Evolutionary conservation across 495 filamentous ascomycete genomes (phyloP).

Genomic region (Annulohypoxylon maeteangense): DNA sequence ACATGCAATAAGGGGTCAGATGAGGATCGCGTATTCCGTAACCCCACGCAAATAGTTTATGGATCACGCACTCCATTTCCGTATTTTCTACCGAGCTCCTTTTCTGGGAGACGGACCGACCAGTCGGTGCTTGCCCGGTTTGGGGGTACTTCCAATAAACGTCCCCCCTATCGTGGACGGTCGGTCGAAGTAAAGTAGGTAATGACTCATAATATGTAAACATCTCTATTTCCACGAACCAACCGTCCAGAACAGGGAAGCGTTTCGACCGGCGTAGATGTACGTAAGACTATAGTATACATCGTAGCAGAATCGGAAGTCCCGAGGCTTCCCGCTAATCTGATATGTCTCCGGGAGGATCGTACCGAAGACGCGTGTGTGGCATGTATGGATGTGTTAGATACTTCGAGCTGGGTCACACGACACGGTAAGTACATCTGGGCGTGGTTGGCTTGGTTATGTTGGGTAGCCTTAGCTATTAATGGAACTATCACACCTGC

Average conservation of each 20-base stretch:
- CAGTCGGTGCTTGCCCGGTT: neutral
- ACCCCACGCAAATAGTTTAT: slow-evolving; percentile 18
- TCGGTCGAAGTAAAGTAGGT: neutral
- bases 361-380: neutral
- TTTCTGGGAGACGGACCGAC: slow-evolving; percentile 11
- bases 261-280: slow-evolving; percentile 6
- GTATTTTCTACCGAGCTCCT: slow-evolving; percentile 16
- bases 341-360: neutral
- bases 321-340: slow-evolving; percentile 8
- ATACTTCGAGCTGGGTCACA: neutral
- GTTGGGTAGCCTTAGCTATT: neutral
- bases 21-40: slow-evolving; percentile 12
- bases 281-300: neutral
- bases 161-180: slow-evolving; percentile 1
- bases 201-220: slow-evolving; percentile 13
- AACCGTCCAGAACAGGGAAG: neutral
- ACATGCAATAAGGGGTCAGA: slow-evolving; percentile 41
- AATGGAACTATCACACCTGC: neutral
- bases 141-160: slow-evolving; percentile 16
- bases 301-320: neutral
- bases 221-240: slow-evolving; percentile 1
- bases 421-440: neutral
- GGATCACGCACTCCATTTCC: slow-evolving; percentile 15
- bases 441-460: neutral
- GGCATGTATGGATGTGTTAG: neutral